Evolutionary conservation across 1,139 yeast genomes (phyloP).

Genomic region (Kodamaea alishanica): DNA sequence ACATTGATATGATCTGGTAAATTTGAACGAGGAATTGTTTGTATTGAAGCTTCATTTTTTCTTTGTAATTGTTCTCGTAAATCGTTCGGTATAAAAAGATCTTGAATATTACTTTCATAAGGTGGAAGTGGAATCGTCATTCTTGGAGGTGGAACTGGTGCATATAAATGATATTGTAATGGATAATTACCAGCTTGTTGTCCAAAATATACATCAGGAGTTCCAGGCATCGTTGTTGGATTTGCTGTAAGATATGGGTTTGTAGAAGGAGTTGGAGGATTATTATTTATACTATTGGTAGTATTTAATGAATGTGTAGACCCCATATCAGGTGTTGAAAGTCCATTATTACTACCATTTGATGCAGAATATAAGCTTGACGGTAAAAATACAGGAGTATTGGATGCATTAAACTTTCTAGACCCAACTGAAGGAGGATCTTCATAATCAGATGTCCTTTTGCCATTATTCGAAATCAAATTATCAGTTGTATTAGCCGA

Average conservation of each 20-base stretch:
- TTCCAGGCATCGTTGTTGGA: conserved; percentile 10
- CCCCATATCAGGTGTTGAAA: neutral
- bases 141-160: conserved; percentile 84
- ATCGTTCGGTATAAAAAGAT: conserved; percentile 69
- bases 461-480: no score
- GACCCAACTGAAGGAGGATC: neutral
- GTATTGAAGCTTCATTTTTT: conserved; percentile 79
- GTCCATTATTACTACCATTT: conserved; percentile 3
- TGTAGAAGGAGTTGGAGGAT: conserved; percentile 2
- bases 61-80: conserved; percentile 68
- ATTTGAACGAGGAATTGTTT: conserved; percentile 55
- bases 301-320: conserved; percentile 5
- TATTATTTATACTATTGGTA: conserved; percentile 8
- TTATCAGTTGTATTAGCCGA: conserved; percentile 1
- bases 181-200: conserved; percentile 44
- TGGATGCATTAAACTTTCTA: conserved; percentile 28
- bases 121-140: conserved; percentile 55
- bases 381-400: conserved; percentile 30
- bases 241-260: conserved; percentile 21
- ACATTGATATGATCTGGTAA: conserved; percentile 76
- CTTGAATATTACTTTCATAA: conserved; percentile 66
- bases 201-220: conserved; percentile 20
- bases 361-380: conserved; percentile 10
- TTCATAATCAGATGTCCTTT: no score
- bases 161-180: conserved; percentile 81